Evolutionary conservation across 305 asterid species (phyloP).

Genomic region (Stenogyne calaminthoides): DNA sequence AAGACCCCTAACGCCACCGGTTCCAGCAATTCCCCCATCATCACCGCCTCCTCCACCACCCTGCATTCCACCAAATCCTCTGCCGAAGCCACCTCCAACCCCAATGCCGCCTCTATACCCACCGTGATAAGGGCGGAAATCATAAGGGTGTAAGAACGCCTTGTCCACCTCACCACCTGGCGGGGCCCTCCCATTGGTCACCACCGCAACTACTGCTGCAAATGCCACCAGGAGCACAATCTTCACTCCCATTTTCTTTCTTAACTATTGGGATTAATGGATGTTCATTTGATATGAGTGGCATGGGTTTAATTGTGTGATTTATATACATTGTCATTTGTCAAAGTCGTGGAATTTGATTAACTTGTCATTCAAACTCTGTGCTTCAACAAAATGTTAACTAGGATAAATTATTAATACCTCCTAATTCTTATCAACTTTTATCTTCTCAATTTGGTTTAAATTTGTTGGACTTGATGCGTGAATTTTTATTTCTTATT

Average conservation of each 20-base stretch:
- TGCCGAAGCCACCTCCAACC: not conserved
- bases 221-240: constrained; percentile 28
- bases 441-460: constrained; percentile 22
- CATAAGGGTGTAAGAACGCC: not conserved
- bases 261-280: not conserved
- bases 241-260: constrained; percentile 35
- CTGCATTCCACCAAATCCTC: not conserved
- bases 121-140: not conserved
- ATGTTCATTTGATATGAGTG: not conserved
- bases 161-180: not conserved
- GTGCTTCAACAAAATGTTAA: not conserved
- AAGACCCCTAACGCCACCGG: not conserved
- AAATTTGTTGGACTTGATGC: constrained; percentile 19
- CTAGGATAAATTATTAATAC: no score
- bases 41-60: not conserved
- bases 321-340: constrained; percentile 31
- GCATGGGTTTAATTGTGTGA: not conserved
- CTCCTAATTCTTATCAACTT: no score
- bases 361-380: not conserved
- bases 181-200: constrained; percentile 27
- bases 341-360: not conserved
- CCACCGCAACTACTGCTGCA: constrained; percentile 22
- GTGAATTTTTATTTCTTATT: no score
- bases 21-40: not conserved
- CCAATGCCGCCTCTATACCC: not conserved